Conservation (phyloP, 2,329 filamentous ascomycete genomes). For the Domatiomyces catenatus region DNA sequence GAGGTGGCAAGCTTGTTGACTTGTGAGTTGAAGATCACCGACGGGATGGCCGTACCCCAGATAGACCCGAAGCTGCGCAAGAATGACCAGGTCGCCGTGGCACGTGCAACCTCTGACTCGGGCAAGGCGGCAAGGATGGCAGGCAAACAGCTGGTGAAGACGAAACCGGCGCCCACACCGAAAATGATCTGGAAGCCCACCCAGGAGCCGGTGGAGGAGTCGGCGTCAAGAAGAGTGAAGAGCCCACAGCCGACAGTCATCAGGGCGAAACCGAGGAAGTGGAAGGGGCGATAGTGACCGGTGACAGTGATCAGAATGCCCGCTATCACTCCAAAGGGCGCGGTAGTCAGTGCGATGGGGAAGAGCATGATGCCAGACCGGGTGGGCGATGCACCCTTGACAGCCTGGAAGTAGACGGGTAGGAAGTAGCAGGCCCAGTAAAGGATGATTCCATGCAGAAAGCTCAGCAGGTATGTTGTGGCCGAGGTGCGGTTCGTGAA, state of each 20-base stretch:
- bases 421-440: slow-evolving; percentile 21
- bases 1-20: slow-evolving; percentile 5
- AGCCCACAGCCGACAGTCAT: slow-evolving; percentile 17
- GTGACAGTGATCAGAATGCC: too few species aligned
- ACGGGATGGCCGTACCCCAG: slow-evolving; percentile 20
- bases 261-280: slow-evolving; percentile 17
- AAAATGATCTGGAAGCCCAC: slow-evolving; percentile 17
- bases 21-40: slow-evolving; percentile 19
- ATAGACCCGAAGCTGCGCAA: slow-evolving; percentile 18
- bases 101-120: slow-evolving; percentile 15
- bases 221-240: slow-evolving; percentile 15
- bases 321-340: too few species aligned
- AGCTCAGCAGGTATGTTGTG: slow-evolving; percentile 20
- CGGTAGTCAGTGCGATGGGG: too few species aligned
- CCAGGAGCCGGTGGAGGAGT: slow-evolving; percentile 15
- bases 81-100: slow-evolving; percentile 18
- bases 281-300: slow-evolving; percentile 20
- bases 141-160: slow-evolving; percentile 12
- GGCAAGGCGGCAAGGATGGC: slow-evolving; percentile 15
- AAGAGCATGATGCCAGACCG: slow-evolving; percentile 6
- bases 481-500: slow-evolving; percentile 6
- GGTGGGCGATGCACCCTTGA: slow-evolving; percentile 22
- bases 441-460: slow-evolving; percentile 10
- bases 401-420: slow-evolving; percentile 32
- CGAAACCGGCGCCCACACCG: slow-evolving; percentile 13